Percentiles rank a stretch among this genome's conserved stretches.
phyloP scores from a whole-genome alignment of 176 grass and related monocot genomes.

The Ananas comosus region DNA sequence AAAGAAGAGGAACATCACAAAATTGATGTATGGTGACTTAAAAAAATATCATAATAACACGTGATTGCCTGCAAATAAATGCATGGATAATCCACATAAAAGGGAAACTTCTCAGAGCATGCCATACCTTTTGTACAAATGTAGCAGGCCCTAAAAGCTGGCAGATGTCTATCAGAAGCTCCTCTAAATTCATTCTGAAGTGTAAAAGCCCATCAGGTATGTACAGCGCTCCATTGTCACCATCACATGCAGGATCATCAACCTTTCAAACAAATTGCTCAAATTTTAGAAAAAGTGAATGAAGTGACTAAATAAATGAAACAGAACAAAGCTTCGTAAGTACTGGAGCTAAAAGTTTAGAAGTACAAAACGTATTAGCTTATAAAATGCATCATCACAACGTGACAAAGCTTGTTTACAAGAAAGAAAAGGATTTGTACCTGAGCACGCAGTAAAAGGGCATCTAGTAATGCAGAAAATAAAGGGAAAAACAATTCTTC shows the following conservation, averaged over 20 bases:
- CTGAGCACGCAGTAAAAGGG: conserved; percentile 71
- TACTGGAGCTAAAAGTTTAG: neutral
- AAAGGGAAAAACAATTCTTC: conserved; percentile 63
- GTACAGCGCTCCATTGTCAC: conserved; percentile 29
- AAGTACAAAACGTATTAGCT: neutral
- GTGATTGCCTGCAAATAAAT: neutral
- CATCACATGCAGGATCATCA: conserved; percentile 30
- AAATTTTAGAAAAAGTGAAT: neutral
- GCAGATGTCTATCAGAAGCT: conserved; percentile 88
- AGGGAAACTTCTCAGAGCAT: conserved; percentile 3
- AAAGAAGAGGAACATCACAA: neutral
- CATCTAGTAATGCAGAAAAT: conserved; percentile 80
- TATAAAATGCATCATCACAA: neutral
- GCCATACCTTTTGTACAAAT: conserved; percentile 62
- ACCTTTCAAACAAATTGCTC: conserved; percentile 18
- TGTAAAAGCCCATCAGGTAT: conserved; percentile 67
- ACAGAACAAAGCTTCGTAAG: too few relatives aligned
- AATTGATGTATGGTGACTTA: neutral
- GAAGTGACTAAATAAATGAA: neutral
- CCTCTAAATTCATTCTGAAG: conserved; percentile 84
- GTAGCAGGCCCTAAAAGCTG: conserved; percentile 60
- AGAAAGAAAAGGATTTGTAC: conserved; percentile 27
- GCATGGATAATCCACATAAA: conserved; percentile 4
- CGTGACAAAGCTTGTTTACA: neutral
- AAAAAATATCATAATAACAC: neutral